phyloP scores from a whole-genome alignment of 352 stramenopile genomes.

The Globisporangium lucens region DNA sequence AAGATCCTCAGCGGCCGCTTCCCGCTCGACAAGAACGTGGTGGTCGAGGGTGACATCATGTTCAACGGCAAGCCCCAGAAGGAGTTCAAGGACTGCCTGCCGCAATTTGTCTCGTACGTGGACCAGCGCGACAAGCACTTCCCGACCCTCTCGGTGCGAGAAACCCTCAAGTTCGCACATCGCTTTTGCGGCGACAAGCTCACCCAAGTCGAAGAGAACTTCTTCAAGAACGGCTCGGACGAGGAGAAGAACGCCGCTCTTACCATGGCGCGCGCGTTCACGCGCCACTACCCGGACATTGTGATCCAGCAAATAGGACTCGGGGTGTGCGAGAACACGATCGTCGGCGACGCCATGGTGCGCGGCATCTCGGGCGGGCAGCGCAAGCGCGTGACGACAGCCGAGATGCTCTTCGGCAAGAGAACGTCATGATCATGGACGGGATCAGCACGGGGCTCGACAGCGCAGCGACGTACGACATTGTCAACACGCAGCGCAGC shows the following conservation, averaged over 20 bases:
- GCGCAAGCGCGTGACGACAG: slow-evolving; percentile 87
- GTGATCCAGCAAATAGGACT: slow-evolving; percentile 30
- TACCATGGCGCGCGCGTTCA: slow-evolving; percentile 11
- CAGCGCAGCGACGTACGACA: slow-evolving; percentile 61
- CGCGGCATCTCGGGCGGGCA: slow-evolving; percentile 82
- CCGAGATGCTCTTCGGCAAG: slow-evolving; percentile 71
- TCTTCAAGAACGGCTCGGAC: slow-evolving; percentile 27
- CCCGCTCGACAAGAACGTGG: slow-evolving; percentile 18
- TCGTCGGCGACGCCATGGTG: slow-evolving; percentile 54
- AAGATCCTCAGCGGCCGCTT: slow-evolving; percentile 28
- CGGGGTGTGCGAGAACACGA: slow-evolving; percentile 37
- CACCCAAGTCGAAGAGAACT: slow-evolving; percentile 27
- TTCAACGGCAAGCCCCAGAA: slow-evolving; percentile 22
- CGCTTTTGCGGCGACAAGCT: slow-evolving; percentile 21
- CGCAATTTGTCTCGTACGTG: slow-evolving; percentile 26
- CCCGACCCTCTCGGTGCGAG: slow-evolving; percentile 25
- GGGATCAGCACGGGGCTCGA: slow-evolving; percentile 93
- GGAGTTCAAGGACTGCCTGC: slow-evolving; percentile 21
- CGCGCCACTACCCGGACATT: slow-evolving; percentile 25
- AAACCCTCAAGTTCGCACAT: slow-evolving; percentile 28
- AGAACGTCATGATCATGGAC: slow-evolving; percentile 78
- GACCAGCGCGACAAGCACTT: slow-evolving; percentile 25
- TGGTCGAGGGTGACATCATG: slow-evolving; percentile 21
- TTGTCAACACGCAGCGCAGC: slow-evolving; percentile 49
- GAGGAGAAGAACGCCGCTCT: slow-evolving; percentile 21